phyloP scores from a whole-genome alignment of 305 asterid genomes.

The Solanum hybrid region DNA sequence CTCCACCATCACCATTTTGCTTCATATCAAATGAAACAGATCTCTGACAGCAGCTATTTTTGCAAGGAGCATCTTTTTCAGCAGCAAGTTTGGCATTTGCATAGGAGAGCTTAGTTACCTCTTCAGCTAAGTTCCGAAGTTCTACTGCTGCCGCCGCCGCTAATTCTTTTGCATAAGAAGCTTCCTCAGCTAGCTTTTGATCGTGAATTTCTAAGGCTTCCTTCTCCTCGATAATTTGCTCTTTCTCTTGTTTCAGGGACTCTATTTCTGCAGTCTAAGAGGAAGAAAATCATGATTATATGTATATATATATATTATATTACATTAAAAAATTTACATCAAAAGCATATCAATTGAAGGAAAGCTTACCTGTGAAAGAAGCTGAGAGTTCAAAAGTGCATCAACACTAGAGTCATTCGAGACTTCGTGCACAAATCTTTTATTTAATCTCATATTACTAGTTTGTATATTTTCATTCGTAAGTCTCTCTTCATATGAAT shows the following conservation, averaged over 20 bases:
- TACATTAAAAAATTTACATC: background rate
- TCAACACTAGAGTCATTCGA: slow-evolving; percentile 29
- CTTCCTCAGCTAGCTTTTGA: slow-evolving; percentile 59
- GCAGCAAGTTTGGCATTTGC: slow-evolving; percentile 60
- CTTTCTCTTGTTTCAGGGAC: slow-evolving; percentile 60
- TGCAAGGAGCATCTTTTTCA: slow-evolving; percentile 29
- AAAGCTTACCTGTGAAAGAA: slow-evolving; percentile 44
- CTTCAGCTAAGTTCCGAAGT: slow-evolving; percentile 75
- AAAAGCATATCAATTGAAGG: background rate
- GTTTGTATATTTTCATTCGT: slow-evolving; percentile 46
- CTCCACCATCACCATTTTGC: slow-evolving; percentile 24
- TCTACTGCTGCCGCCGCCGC: slow-evolving; percentile 86
- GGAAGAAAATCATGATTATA: slow-evolving; percentile 2
- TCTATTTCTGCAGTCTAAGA: slow-evolving; percentile 70
- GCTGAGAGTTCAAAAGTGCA: slow-evolving; percentile 41
- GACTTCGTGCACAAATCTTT: slow-evolving; percentile 31
- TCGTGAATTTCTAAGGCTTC: slow-evolving; percentile 48
- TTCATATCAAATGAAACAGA: slow-evolving; percentile 23
- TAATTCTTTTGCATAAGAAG: slow-evolving; percentile 71
- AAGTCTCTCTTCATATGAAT: slow-evolving; percentile 32
- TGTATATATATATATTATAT: background rate
- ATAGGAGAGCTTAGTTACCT: slow-evolving; percentile 50
- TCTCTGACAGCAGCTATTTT: slow-evolving; percentile 41
- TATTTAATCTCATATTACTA: slow-evolving; percentile 39
- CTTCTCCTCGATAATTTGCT: slow-evolving; percentile 45